A percentile compares a stretch with the other conserved stretches of the same genome.
Conservation (phyloP, 805 yeast species). For the Kluyveromyces siamensis region DNA sequence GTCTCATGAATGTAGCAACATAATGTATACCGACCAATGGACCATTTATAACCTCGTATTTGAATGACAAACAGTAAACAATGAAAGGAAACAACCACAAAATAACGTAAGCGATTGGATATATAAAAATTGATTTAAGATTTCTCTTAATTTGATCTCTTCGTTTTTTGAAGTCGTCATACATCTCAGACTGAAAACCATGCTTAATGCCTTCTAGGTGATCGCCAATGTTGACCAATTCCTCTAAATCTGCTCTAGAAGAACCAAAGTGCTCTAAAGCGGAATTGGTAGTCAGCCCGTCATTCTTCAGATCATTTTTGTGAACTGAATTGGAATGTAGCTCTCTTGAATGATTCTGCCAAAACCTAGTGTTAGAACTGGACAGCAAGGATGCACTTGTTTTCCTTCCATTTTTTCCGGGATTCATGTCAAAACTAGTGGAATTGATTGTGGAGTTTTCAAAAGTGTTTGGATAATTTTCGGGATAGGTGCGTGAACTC, state of each 20-base stretch:
- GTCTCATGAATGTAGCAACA: constrained; percentile 68
- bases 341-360: neutral
- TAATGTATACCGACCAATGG: constrained; percentile 56
- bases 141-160: constrained; percentile 65
- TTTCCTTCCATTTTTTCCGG: neutral
- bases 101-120: constrained; percentile 73
- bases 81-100: constrained; percentile 79
- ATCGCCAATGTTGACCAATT: constrained; percentile 5
- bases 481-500: neutral
- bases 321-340: too few species aligned
- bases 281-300: neutral
- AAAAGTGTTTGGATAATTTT: neutral
- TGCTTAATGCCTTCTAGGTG: constrained; percentile 16
- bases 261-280: neutral
- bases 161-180: constrained; percentile 51
- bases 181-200: constrained; percentile 49
- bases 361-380: neutral
- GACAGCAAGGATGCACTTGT: neutral
- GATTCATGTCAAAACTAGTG: too few species aligned
- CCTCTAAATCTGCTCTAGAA: neutral
- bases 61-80: constrained; percentile 48
- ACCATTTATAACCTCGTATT: constrained; percentile 37
- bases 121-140: constrained; percentile 69
- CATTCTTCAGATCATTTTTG: neutral
- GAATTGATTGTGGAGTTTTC: neutral